Base-by-base conservation (phyloP, 495 filamentous ascomycete species). In the Sporormia fimetaria region DNA sequence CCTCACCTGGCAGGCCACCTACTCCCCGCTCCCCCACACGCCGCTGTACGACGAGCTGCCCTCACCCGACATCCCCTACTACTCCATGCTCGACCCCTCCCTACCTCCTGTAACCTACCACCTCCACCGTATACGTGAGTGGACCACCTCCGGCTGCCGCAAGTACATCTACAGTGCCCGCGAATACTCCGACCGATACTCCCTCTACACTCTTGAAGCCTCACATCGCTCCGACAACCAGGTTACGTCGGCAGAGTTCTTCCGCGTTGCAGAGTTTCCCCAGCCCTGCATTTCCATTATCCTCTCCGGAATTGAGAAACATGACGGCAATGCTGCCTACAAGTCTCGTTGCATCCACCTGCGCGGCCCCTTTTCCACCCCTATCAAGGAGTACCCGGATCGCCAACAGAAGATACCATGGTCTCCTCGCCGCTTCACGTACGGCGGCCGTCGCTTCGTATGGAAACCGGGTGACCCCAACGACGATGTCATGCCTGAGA, bases 401-500 rank as follows among this genome's bases (percentile, higher is more conserved):
- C 46, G 46, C 2, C 34, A 38, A 40, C 39, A 44, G 18, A 49
- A 44, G 34, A 33, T 44, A 3, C 46, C 46, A 1, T 49, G 46
- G 46, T 44, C 40, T 3, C 46, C 46, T n/a, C 46, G 46, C 1
- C 24, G 46, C 2, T 49, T 49, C 40, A 49, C 27, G 1, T 49
- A 49, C 40, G 46, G 46, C 39, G 46, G 46, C 1, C 32, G 46
- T 6, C 24, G 34, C 11, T 49, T 49, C 27, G 46, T 49, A 10
- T 49, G 46, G 46, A 49, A 49, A 22, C 46, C 46, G 1, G 46
- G 46, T 11, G 46, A 49, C 46, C 26, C 33, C 11, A 21, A 49
- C 28, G 46, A 49, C 46, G 46, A 49, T 29, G 40, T 49, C 4
- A 49, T 49, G 46, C 46, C 46, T 15, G 46, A 49, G 46, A 44